These are phyloP conservation scores for Glycyrrhiza uralensis DNA, from an alignment of 306 rosid species.

Conservation along the genomic window DNA sequence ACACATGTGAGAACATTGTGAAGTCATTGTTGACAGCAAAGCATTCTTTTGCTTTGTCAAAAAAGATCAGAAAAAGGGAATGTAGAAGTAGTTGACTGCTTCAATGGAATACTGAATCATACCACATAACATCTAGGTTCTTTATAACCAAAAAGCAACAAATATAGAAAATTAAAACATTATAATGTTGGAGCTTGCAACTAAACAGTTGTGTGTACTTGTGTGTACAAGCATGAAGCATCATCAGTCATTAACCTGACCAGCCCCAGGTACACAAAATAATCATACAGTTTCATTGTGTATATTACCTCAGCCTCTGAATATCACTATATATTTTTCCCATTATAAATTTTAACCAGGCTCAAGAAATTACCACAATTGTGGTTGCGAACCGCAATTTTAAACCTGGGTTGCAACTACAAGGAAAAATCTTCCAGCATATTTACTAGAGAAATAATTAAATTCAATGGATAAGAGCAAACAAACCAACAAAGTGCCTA, in stretches of 20 bases:
- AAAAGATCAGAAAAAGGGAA: not conserved
- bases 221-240: not conserved
- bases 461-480: not conserved
- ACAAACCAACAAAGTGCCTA: not conserved
- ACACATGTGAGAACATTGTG: not conserved
- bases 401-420: too few species aligned
- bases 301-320: not conserved
- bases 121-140: not conserved
- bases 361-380: not conserved
- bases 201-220: not conserved
- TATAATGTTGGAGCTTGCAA: not conserved
- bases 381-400: not conserved
- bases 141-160: not conserved
- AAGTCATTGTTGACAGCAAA: not conserved
- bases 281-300: not conserved
- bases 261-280: not conserved
- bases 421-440: not conserved
- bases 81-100: not conserved
- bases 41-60: slow-evolving; percentile 50
- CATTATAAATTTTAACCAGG: not conserved
- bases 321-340: not conserved
- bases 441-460: not conserved
- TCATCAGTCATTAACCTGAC: not conserved
- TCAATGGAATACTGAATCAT: not conserved
- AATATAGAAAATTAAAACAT: not conserved